Evolutionary conservation across 805 yeast genomes (phyloP), one percentile per base, ranked within the genome.

Genomic region (Teunomyces cretensis): DNA sequence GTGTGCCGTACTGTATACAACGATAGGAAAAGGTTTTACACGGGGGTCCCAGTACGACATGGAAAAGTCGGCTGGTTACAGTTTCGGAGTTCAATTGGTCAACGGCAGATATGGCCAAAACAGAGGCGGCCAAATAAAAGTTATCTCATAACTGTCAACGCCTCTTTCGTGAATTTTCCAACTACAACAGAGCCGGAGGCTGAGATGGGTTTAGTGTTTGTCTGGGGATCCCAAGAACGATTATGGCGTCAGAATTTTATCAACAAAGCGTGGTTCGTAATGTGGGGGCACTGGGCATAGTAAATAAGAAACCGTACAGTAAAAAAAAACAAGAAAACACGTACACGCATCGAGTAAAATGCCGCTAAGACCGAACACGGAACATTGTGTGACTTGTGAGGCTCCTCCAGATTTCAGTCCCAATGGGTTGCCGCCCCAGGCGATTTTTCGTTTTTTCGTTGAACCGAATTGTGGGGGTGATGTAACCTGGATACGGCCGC

Each of bases 341-440:
- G 38, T 13, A 22, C 6, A 8, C 22, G 28, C 8, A 12, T 17
- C 12, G 11, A 35, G 15, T n/a, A 22, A 17, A n/a, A 19, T 15
- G 13, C 16, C 16, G 16, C 38, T 33, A 35, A 35, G 22, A 12
- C 38, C 38, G 38, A 35, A 35, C 27, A 13, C 28, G 38, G 28
- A 35, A 35, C 27, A 13, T 35, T 19, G 28, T 3, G 12, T 22
- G 28, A 35, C 14, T 13, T 35, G 14, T 35, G 14, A 35, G 36
- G 13, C 36, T 17, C 19, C 13, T 32, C 12, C 36, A 15, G 15
- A 16, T 15, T 33, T 33, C 36, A 22, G 26, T 22, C 12, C 26
- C 16, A 16, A 9, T 17, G 19, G 36, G 36, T 30, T 7, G 8
- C 33, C 16, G 38, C 38, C 28, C 13, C 26, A 35, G 9, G 28